A percentile compares a stretch with the other conserved stretches of the same genome.
Evolutionary conservation across 805 yeast species (phyloP).

Genomic region (Debaryomyces castellii): DNA sequence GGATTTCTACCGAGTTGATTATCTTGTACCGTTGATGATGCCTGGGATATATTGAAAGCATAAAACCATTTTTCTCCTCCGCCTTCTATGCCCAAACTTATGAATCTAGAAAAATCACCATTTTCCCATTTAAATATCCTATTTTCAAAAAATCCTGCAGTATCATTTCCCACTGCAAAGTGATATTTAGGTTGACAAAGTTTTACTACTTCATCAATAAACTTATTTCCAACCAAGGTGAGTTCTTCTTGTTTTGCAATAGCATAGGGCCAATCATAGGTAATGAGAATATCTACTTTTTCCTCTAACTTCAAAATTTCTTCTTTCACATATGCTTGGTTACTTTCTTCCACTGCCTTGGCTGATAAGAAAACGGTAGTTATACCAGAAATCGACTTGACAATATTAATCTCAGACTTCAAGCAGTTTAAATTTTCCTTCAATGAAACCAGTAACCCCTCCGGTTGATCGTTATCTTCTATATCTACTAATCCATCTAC

Average conservation of each 20-base stretch:
- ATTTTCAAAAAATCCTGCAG: conserved; percentile 52
- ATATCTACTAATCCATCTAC: conserved; percentile 15
- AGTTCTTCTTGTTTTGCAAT: conserved; percentile 47
- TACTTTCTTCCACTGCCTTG: conserved; percentile 8
- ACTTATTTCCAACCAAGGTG: conserved; percentile 41
- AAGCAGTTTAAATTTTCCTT: conserved; percentile 27
- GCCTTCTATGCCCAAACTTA: conserved; percentile 63
- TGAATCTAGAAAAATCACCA: conserved; percentile 54
- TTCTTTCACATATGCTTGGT: conserved; percentile 10
- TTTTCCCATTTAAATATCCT: conserved; percentile 58
- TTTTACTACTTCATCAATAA: conserved; percentile 47
- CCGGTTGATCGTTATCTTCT: conserved; percentile 9
- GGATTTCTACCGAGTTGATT: conserved; percentile 22
- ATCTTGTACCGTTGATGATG: conserved; percentile 8
- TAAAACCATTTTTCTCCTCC: conserved; percentile 65
- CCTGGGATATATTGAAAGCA: conserved; percentile 49
- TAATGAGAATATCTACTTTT: conserved; percentile 52
- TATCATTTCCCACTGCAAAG: conserved; percentile 54
- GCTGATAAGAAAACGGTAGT: conserved; percentile 47
- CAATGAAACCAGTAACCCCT: conserved; percentile 20
- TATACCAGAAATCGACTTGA: conserved; percentile 44
- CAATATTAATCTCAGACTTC: conserved; percentile 30
- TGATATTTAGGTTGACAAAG: conserved; percentile 62
- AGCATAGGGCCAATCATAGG: conserved; percentile 59
- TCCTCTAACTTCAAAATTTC: conserved; percentile 2